Base-by-base conservation (phyloP, 371 early-diverging fungal species). In the Phascolomyces articulosus region DNA sequence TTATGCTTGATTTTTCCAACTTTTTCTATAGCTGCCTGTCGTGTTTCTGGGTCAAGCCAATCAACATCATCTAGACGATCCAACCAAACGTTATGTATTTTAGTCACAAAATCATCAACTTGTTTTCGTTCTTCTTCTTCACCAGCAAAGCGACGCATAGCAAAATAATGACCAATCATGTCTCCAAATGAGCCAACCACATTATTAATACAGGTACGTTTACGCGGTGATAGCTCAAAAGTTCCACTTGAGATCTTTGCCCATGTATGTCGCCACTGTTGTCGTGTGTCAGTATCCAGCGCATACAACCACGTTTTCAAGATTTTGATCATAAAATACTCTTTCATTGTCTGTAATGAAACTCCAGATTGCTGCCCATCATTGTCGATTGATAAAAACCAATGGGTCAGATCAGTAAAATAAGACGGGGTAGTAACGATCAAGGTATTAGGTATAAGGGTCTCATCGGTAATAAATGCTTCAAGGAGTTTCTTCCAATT, bases 41-140 rank as follows among this genome's bases (percentile, higher is more conserved):
- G 68, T 0, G 89, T 88, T 34, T 67, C 58, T 4, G 66, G 51
- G 67, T 88, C 89, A 2, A 90, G 67, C 88, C 88, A 90, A n/a
- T 74, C 68, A 2, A 78, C 58, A 8, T 73, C 51, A 16, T 69
- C 28, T 26, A 87, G 70, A 15, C 85, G 62, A 18, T 69, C 59
- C 8, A 74, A 55, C 63, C 87, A 77, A 16, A 75, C 56, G 2
- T 68, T 56, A 16, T 70, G 64, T 20, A 79, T 66, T 10, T 55
- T 58, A 2, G 54, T 60, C 15, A 89, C 73, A 63, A 85, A 75
- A 7, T 64, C 58, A 18, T 60, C 44, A 0, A 66, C 63, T 23
- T 76, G 66, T 8, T 73, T 66, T 11, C 72, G 71, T 9, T 74
- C 62, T 40, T 78, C 71, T 20, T 73, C 76, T 34, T 81, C 81